Conservation (phyloP, 306 rosid genomes). For the Trifolium dubium region DNA sequence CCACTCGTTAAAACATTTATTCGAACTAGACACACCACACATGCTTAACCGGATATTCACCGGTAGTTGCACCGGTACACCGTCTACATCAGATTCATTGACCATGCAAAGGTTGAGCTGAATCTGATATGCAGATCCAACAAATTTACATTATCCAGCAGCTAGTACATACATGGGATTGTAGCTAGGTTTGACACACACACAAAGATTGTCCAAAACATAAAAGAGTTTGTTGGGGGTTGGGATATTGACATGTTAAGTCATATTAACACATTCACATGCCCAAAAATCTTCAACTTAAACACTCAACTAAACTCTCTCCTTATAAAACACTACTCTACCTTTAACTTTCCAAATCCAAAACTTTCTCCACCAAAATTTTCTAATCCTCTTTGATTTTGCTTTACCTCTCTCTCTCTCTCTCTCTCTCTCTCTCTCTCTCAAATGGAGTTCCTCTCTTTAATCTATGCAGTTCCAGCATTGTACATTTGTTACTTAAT, state of each 20-base stretch:
- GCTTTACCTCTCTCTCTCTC: not conserved
- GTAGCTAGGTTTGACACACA: not conserved
- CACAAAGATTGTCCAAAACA: not conserved
- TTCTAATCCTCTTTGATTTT: not conserved
- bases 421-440: not conserved
- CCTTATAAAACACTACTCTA: conserved; percentile 38
- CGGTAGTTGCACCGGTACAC: not conserved
- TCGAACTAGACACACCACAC: not conserved
- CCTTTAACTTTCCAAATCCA: conserved; percentile 1
- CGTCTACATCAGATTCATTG: not conserved
- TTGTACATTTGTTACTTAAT: conserved; percentile 51
- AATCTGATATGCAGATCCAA: not conserved
- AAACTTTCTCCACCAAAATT: not conserved
- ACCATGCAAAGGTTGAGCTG: not conserved
- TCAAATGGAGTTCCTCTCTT: conserved; percentile 63
- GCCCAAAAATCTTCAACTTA: not conserved
- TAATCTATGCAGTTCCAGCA: conserved; percentile 44
- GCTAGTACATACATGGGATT: not conserved
- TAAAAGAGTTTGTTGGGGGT: conserved; percentile 55
- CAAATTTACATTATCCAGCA: not conserved
- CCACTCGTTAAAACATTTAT: not conserved
- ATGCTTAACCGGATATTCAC: not conserved
- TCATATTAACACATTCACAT: conserved; percentile 41
- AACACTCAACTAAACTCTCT: not conserved
- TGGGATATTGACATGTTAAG: conserved; percentile 40